Evolutionary conservation across 2,329 filamentous ascomycete genomes (phyloP).

Genomic region (Sporothrix luriei): DNA sequence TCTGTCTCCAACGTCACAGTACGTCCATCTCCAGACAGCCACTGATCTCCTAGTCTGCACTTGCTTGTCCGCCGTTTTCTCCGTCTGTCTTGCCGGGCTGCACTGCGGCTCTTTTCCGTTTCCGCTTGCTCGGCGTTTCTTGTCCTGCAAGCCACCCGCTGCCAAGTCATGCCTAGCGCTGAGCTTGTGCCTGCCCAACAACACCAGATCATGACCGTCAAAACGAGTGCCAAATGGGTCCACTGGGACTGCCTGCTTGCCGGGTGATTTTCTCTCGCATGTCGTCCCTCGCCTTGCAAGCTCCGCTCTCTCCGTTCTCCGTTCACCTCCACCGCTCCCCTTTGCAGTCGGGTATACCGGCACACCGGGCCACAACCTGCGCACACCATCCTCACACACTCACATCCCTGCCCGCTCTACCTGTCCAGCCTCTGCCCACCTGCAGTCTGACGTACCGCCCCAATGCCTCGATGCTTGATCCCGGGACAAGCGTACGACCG

Average conservation of each 20-base stretch:
- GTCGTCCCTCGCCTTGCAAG: neutral
- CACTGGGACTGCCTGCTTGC: constrained; percentile 4
- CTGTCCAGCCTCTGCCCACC: neutral
- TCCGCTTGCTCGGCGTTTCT: constrained; percentile 13
- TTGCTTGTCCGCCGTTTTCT: neutral
- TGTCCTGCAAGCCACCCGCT: constrained; percentile 21
- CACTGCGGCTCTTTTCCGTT: constrained; percentile 11
- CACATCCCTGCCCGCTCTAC: neutral
- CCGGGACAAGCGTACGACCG: neutral
- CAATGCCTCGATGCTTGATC: constrained; percentile 18
- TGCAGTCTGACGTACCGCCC: neutral
- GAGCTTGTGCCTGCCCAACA: neutral
- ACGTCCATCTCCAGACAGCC: neutral
- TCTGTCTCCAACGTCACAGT: no score
- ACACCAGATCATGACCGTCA: neutral
- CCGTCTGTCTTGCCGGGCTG: neutral
- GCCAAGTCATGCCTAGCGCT: neutral
- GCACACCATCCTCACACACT: neutral
- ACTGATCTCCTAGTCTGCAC: no score
- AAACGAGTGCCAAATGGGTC: neutral
- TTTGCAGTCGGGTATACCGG: constrained; percentile 22
- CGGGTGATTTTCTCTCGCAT: neutral
- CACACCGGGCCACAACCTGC: neutral
- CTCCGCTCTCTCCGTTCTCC: neutral
- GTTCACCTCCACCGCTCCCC: neutral